Evolutionary conservation across 257 asterid species (phyloP).

Genomic region (Nicotiana obtusifolia): DNA sequence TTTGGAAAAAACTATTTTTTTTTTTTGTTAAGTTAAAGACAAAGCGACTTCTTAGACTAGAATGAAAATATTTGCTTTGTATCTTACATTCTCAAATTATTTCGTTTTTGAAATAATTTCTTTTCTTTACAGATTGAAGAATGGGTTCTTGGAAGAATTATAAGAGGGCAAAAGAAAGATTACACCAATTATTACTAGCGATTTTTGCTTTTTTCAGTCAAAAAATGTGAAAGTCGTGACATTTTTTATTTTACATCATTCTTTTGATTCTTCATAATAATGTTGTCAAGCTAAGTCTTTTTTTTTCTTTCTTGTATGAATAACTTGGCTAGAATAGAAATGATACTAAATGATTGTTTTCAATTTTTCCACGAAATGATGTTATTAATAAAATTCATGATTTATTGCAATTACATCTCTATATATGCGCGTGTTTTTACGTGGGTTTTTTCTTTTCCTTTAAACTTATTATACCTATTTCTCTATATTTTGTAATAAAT

Average conservation of each 20-base stretch:
- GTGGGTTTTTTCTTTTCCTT: neutral
- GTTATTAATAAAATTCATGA: neutral
- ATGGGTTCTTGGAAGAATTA: conserved; percentile 24
- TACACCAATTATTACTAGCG: neutral
- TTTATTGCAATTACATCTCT: neutral
- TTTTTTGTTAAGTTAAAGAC: too few relatives aligned
- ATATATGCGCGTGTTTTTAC: neutral
- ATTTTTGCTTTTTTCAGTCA: neutral
- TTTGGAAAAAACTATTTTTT: too few relatives aligned
- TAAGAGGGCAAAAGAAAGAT: conserved; percentile 17
- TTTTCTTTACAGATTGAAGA: conserved; percentile 4
- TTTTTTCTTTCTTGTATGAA: neutral
- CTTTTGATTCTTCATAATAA: neutral
- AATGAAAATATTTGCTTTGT: too few relatives aligned
- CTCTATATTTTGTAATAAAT: too few relatives aligned
- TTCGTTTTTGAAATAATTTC: neutral
- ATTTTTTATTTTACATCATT: neutral
- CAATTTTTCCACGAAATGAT: neutral
- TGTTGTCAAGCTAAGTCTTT: neutral
- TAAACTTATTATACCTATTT: too few relatives aligned
- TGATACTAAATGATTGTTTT: neutral
- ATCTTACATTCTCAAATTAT: too few relatives aligned
- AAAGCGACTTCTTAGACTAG: too few relatives aligned
- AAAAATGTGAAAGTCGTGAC: neutral
- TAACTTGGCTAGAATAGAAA: neutral